phyloP scores from a whole-genome alignment of 2,329 filamentous ascomycete genomes.

The Epichloe bromicola region DNA sequence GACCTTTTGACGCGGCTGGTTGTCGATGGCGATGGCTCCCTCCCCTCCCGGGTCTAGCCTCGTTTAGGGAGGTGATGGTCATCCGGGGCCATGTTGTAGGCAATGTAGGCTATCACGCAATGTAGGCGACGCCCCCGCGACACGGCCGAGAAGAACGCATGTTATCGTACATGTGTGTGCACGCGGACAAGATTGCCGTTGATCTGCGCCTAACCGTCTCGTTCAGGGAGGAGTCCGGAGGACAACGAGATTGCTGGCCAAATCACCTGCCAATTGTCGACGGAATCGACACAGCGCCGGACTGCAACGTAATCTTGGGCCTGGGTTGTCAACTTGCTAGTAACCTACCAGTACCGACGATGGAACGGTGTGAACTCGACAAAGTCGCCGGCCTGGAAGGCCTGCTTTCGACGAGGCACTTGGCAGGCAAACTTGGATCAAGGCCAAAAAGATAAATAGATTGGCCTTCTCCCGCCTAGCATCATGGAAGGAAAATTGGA shows the following conservation, averaged over 20 bases:
- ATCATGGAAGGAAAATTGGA: no score
- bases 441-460: not conserved
- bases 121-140: not conserved
- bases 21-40: no score
- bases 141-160: no score
- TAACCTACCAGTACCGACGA: not conserved
- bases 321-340: not conserved
- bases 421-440: not conserved
- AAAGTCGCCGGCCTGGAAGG: not conserved
- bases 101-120: not conserved
- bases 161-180: not conserved
- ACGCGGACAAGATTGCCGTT: not conserved
- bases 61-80: no score
- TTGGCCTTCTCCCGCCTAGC: not conserved
- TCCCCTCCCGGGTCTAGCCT: not conserved
- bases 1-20: no score
- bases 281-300: not conserved
- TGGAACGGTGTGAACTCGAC: not conserved
- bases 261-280: not conserved
- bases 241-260: not conserved
- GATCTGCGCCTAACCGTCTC: slow-evolving; percentile 5
- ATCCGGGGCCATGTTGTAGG: no score
- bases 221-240: slow-evolving; percentile 4
- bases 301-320: not conserved
- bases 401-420: not conserved